These are phyloP conservation scores for Candida odintsovae DNA, from an alignment of 805 yeast genomes.

Conservation along the genomic window DNA sequence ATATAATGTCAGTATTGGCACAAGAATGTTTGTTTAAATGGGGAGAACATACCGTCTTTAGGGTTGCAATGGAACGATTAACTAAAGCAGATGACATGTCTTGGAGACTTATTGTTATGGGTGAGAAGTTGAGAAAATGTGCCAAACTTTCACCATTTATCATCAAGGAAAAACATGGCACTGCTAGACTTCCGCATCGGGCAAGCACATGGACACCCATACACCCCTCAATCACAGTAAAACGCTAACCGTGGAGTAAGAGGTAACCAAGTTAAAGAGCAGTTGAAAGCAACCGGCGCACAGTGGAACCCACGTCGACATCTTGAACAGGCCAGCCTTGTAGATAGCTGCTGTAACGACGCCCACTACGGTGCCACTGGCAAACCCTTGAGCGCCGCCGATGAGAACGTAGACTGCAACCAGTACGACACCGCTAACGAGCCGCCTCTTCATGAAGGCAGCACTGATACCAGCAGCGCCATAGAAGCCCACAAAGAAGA, in stretches of 20 bases:
- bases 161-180: background rate
- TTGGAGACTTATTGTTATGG: background rate
- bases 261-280: constrained; percentile 57
- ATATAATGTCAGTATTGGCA: background rate
- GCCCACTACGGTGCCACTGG: constrained; percentile 75
- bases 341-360: constrained; percentile 64
- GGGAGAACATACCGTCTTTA: constrained; percentile 46
- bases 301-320: constrained; percentile 96
- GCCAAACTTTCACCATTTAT: background rate
- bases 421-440: constrained; percentile 35
- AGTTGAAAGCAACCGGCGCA: constrained; percentile 70
- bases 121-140: background rate
- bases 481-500: constrained; percentile 60
- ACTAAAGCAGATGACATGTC: constrained; percentile 49
- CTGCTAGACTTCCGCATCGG: constrained; percentile 6
- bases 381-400: constrained; percentile 61
- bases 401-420: constrained; percentile 40
- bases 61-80: constrained; percentile 72
- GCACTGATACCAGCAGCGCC: constrained; percentile 61
- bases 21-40: background rate
- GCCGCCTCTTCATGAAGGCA: constrained; percentile 39
- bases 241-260: constrained; percentile 53
- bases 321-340: constrained; percentile 70
- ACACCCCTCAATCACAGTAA: constrained; percentile 30
- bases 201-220: no score